Percentiles rank a stretch among this genome's conserved stretches.
phyloP scores from a whole-genome alignment of 352 stramenopile genomes.

The Aphanomyces astaci region DNA sequence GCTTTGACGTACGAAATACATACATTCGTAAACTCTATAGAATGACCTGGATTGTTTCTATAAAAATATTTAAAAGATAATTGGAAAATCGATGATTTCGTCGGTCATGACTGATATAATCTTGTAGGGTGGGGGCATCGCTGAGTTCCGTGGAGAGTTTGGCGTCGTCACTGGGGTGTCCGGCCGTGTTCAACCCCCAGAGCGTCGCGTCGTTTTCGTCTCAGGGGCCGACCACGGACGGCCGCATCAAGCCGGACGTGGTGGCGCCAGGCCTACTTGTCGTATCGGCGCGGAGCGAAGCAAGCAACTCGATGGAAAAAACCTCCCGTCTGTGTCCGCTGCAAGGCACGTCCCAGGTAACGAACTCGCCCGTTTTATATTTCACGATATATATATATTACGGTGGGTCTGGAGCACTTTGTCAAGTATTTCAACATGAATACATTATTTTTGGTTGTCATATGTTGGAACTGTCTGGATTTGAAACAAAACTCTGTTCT shows the following conservation, averaged over 20 bases:
- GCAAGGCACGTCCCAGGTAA: conserved; percentile 60
- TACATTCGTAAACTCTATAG: no score
- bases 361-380: no score
- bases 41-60: no score
- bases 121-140: conserved; percentile 57
- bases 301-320: conserved; percentile 44
- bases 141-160: conserved; percentile 45
- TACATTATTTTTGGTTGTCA: no score
- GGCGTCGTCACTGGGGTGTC: conserved; percentile 44
- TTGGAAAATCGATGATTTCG: no score
- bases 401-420: no score
- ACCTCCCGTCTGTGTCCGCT: conserved; percentile 53
- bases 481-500: no score
- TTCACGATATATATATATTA: no score
- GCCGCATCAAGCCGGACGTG: conserved; percentile 81
- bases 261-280: conserved; percentile 77
- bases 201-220: conserved; percentile 82
- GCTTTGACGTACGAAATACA: conserved; percentile 59
- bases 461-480: no score
- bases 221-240: conserved; percentile 67
- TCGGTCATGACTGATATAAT: no score
- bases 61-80: no score
- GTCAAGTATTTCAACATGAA: no score
- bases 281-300: conserved; percentile 58
- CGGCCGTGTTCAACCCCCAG: conserved; percentile 55